Conservation (phyloP, 257 asterid genomes). For the Plantago elongata region DNA sequence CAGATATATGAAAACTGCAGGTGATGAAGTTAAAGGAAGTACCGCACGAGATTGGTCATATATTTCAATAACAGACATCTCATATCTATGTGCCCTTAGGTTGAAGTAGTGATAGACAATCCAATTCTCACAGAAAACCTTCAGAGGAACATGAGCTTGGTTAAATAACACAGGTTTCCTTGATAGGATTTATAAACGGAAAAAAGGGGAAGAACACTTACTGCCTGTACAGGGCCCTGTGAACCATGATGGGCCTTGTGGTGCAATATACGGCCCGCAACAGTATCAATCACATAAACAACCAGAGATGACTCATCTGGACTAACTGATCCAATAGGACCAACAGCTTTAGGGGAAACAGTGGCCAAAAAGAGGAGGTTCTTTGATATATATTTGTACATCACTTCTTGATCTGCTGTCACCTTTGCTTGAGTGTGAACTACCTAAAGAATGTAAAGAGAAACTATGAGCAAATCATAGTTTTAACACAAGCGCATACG, state of each 20-base stretch:
- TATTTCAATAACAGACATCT: conserved; percentile 97
- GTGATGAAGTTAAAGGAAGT: conserved; percentile 30
- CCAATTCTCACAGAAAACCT: conserved; percentile 99
- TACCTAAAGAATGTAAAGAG: conserved; percentile 44
- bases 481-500: conserved; percentile 2
- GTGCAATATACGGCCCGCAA: conserved; percentile 88
- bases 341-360: conserved; percentile 79
- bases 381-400: conserved; percentile 86
- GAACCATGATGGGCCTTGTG: conserved; percentile 92
- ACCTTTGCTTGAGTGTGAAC: conserved; percentile 98
- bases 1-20: neutral
- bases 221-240: conserved; percentile 91
- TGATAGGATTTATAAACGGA: neutral
- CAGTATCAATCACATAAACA: conserved; percentile 79
- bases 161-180: conserved; percentile 13
- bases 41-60: conserved; percentile 98
- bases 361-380: conserved; percentile 85
- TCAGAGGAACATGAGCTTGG: conserved; percentile 18
- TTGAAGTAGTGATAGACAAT: conserved; percentile 96
- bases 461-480: conserved; percentile 3
- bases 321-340: conserved; percentile 78
- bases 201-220: conserved; percentile 39
- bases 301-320: conserved; percentile 90
- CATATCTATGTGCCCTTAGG: conserved; percentile 92
- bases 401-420: conserved; percentile 83